These are phyloP conservation scores for Pseudozyma sp. DNA, from an alignment of 1,284 basidiomycete genomes.

Conservation along the genomic window DNA sequence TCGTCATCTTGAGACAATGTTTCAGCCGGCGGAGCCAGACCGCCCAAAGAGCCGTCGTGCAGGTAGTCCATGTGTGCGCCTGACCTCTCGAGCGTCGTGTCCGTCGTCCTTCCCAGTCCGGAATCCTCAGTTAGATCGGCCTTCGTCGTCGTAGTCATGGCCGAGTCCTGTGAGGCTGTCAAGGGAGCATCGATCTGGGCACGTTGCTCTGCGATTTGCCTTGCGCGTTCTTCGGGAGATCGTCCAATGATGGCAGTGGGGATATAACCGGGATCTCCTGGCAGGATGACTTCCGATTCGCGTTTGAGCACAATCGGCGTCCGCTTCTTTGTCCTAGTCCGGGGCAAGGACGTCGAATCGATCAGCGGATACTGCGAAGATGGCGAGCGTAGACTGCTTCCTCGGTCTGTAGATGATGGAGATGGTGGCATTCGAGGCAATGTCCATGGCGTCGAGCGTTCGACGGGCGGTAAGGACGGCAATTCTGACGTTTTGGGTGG, in stretches of 20 bases:
- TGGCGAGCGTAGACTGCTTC: conserved; percentile 33
- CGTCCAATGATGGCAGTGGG: conserved; percentile 26
- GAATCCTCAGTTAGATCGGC: not conserved
- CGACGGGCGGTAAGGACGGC: conserved; percentile 12
- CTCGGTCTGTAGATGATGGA: conserved; percentile 8
- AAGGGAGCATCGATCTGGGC: not conserved
- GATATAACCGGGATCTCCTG: conserved; percentile 27
- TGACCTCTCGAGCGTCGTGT: conserved; percentile 7
- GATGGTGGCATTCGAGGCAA: conserved; percentile 30
- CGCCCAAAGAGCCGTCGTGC: conserved; percentile 2
- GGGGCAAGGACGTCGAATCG: conserved; percentile 40
- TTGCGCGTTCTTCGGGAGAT: conserved; percentile 18
- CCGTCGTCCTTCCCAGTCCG: conserved; percentile 5
- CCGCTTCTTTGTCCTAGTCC: conserved; percentile 23
- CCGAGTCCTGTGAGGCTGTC: not conserved
- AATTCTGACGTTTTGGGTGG: conserved; percentile 14
- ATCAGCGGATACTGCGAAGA: conserved; percentile 37
- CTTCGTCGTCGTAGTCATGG: not conserved
- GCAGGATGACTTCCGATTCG: conserved; percentile 41
- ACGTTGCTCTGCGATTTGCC: conserved; percentile 8
- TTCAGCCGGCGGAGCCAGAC: conserved; percentile 5
- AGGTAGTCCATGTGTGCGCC: conserved; percentile 12
- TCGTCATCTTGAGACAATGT: conserved; percentile 1
- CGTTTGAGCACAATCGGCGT: conserved; percentile 47
- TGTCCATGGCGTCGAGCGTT: conserved; percentile 24